These are phyloP conservation scores for Starmerella apicola DNA, from an alignment of 805 yeast species.

Conservation along the genomic window DNA sequence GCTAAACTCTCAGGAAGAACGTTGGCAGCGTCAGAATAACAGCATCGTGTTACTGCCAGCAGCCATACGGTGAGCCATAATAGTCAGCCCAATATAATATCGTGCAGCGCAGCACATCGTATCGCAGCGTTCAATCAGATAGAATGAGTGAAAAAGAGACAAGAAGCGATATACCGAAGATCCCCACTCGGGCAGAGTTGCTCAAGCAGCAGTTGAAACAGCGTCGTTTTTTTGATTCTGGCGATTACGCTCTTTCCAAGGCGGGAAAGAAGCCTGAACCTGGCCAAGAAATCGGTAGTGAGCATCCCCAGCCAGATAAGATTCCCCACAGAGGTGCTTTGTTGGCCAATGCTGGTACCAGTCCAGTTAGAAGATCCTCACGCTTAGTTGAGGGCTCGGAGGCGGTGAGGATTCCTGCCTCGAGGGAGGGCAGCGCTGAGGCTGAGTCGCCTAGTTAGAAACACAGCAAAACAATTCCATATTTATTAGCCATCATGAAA, in stretches of 20 bases:
- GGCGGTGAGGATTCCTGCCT: slow-evolving; percentile 10
- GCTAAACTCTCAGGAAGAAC: too few species aligned
- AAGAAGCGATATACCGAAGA: slow-evolving; percentile 8
- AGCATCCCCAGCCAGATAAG: slow-evolving; percentile 23
- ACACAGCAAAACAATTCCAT: too few species aligned
- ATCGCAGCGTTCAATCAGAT: too few species aligned
- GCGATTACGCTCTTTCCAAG: slow-evolving; percentile 74
- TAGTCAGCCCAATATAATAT: too few species aligned
- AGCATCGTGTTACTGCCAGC: too few species aligned
- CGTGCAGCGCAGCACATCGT: too few species aligned
- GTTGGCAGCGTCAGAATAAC: too few species aligned
- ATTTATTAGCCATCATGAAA: too few species aligned
- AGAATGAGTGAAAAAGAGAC: slow-evolving; percentile 11
- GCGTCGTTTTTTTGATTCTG: slow-evolving; percentile 82
- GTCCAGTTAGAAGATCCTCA: slow-evolving; percentile 22
- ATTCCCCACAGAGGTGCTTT: slow-evolving; percentile 21
- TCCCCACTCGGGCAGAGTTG: slow-evolving; percentile 23
- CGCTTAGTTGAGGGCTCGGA: slow-evolving; percentile 16
- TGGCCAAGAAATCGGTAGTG: slow-evolving; percentile 20
- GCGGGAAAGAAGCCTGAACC: slow-evolving; percentile 26
- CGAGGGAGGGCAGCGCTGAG: too few species aligned
- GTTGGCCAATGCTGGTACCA: slow-evolving; percentile 14
- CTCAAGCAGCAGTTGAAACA: slow-evolving; percentile 39
- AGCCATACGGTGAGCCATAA: too few species aligned
- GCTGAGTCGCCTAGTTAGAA: too few species aligned